phyloP scores from a whole-genome alignment of 352 stramenopile genomes.

The Thalassiosira hispida region DNA sequence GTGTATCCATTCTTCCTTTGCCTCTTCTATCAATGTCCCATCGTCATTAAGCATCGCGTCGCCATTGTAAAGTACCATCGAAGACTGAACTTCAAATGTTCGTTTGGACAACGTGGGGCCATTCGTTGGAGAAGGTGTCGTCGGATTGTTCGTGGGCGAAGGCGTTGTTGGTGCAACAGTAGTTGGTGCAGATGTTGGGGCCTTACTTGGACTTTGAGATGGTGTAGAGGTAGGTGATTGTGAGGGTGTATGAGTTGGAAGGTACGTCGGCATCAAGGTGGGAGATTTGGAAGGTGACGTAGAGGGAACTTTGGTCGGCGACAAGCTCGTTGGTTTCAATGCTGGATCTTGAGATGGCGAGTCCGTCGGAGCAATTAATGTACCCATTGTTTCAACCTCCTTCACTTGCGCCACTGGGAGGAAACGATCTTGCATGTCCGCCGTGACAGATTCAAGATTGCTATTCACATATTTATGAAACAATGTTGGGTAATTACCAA shows the following conservation, averaged over 20 bases:
- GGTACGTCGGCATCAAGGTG: too few relatives aligned
- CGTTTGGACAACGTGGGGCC: background rate
- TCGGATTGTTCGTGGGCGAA: too few relatives aligned
- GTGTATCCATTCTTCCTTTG: background rate
- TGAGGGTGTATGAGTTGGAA: too few relatives aligned
- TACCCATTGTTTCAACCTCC: background rate
- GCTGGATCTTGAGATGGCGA: too few relatives aligned
- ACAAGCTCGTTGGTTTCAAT: too few relatives aligned
- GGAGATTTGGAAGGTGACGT: too few relatives aligned
- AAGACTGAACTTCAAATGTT: background rate
- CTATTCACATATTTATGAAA: background rate
- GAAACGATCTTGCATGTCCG: slow-evolving; percentile 1
- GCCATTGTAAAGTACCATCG: background rate
- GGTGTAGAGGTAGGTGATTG: too few relatives aligned
- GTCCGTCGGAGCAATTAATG: background rate
- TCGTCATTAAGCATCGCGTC: background rate
- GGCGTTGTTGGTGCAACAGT: background rate
- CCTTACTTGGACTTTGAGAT: too few relatives aligned
- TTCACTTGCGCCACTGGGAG: background rate
- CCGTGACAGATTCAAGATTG: background rate
- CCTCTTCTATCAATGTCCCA: background rate
- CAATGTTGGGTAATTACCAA: slow-evolving; percentile 1
- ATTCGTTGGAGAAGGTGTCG: background rate
- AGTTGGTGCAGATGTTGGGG: background rate
- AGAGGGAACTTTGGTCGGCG: too few relatives aligned